Evolutionary conservation across 148 eudicot genomes (phyloP).

Genomic region (Diospyros lotus): DNA sequence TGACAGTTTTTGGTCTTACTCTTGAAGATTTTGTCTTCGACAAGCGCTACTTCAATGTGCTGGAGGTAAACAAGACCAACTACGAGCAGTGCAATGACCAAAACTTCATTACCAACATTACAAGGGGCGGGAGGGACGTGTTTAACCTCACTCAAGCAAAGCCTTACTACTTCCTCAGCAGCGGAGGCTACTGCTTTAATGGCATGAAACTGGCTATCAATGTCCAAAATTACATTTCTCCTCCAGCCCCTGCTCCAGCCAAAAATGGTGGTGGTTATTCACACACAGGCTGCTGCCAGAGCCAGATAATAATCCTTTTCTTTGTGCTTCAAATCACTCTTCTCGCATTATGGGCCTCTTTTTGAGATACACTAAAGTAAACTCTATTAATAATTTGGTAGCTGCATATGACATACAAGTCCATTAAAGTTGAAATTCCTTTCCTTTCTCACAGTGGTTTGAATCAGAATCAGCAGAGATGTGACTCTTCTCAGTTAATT

Average conservation of each 20-base stretch:
- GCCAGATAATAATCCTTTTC: not conserved
- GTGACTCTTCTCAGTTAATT: no score
- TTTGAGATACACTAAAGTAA: not conserved
- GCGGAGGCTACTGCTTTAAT: conserved; percentile 47
- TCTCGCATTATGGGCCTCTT: not conserved
- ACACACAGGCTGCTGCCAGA: no score
- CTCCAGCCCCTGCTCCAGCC: conserved; percentile 26
- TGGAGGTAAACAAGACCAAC: conserved; percentile 60
- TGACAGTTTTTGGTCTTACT: no score
- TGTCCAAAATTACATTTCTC: conserved; percentile 19
- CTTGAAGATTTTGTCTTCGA: conserved; percentile 47
- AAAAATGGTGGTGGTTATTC: conserved; percentile 6
- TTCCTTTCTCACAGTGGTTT: no score
- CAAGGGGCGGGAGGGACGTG: conserved; percentile 51
- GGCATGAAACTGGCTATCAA: conserved; percentile 56
- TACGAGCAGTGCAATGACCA: conserved; percentile 37
- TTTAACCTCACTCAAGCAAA: conserved; percentile 33
- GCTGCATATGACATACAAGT: no score
- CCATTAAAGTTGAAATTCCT: no score
- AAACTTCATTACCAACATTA: conserved; percentile 40
- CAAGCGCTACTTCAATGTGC: conserved; percentile 35
- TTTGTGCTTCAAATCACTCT: not conserved
- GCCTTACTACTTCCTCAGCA: conserved; percentile 53
- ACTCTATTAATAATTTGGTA: no score
- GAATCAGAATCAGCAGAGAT: no score